Evolutionary conservation across 192 early-diverging fungal species (phyloP), one percentile per base, ranked within the genome.

Genomic region (Obelidium mucronatum): DNA sequence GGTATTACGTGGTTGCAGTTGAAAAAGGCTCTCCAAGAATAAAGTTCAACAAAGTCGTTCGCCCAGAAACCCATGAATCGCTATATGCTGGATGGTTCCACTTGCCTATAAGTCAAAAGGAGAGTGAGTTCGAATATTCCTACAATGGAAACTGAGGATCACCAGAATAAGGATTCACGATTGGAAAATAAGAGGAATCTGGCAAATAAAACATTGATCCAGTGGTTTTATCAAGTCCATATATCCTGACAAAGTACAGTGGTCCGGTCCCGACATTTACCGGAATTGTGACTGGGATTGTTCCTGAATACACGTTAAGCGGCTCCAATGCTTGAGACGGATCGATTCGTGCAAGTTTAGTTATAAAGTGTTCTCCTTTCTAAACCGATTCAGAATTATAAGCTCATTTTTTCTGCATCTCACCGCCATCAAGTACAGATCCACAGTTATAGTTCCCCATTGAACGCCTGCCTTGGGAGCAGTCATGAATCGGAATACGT

Each of bases 401-500:
- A 28, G 5, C 8, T 58, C 11, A n/a, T 22, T 26, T 8, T 31
- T 35, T 24, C 3, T 58, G 2, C 11, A 72, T 22, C 62, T 39
- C 4, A 72, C 69, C 33, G 19, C 53, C 26, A 59, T 31, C 17
- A 42, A 35, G n/a, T 72, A 72, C 6, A 72, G 31, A 40, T 72
- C 69, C 1, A 72, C 34, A 58, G 37, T 59, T 15, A 72, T 59
- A 4, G 69, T 72, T 35, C 30, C 69, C 69, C 69, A 72, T 55
- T 54, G 31, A 36, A 72, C 35, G 1, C 6, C n/a, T 8, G 8
- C 30, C 8, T 60, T 26, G 8, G 42, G 8, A 6, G 28, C 69
- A 36, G 69, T 72, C 28, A 72, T 31, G 37, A 72, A 72, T 17
- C 19, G 54, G 69, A n/a, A 72, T 15, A 72, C 69, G 55, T 72